These are phyloP conservation scores for Pisolithus microcarpus DNA, from an alignment of 768 basidiomycete species.

Conservation along the genomic window DNA sequence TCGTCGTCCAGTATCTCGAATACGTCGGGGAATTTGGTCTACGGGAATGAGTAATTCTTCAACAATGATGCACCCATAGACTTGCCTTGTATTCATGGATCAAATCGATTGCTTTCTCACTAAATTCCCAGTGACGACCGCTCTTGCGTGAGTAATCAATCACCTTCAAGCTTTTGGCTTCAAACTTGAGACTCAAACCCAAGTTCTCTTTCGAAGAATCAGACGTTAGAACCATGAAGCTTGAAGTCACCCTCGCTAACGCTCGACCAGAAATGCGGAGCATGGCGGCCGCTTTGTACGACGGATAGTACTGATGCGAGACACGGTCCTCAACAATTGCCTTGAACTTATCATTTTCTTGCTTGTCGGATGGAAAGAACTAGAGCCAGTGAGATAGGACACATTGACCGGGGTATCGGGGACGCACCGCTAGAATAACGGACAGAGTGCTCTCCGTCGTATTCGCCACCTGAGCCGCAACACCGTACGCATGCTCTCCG, in stretches of 20 bases:
- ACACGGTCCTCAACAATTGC: conserved; percentile 46
- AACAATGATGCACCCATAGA: background rate
- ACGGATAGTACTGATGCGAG: conserved; percentile 62
- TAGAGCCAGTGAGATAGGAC: conserved; percentile 22
- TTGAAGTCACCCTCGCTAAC: conserved; percentile 86
- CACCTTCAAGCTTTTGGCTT: conserved; percentile 89
- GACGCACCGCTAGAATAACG: conserved; percentile 76
- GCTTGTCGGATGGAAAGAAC: conserved; percentile 84
- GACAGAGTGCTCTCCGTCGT: conserved; percentile 67
- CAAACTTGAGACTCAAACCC: conserved; percentile 93
- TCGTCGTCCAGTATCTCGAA: conserved; percentile 63
- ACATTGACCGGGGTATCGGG: background rate
- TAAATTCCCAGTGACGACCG: conserved; percentile 87
- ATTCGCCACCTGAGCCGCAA: conserved; percentile 79
- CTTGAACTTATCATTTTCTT: conserved; percentile 76
- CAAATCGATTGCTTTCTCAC: conserved; percentile 75
- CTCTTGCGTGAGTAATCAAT: conserved; percentile 86
- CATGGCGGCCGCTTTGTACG: conserved; percentile 70
- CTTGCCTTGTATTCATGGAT: conserved; percentile 76
- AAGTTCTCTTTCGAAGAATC: conserved; percentile 82
- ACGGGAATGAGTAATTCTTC: conserved; percentile 1
- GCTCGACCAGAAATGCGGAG: conserved; percentile 72
- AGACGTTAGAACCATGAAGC: conserved; percentile 76
- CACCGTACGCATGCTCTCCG: conserved; percentile 92
- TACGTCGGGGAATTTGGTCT: conserved; percentile 80